Percentiles rank a stretch among this genome's conserved stretches.
Evolutionary conservation across 1,284 basidiomycete species (phyloP).

Genomic region (Ustilago shanxiensis): DNA sequence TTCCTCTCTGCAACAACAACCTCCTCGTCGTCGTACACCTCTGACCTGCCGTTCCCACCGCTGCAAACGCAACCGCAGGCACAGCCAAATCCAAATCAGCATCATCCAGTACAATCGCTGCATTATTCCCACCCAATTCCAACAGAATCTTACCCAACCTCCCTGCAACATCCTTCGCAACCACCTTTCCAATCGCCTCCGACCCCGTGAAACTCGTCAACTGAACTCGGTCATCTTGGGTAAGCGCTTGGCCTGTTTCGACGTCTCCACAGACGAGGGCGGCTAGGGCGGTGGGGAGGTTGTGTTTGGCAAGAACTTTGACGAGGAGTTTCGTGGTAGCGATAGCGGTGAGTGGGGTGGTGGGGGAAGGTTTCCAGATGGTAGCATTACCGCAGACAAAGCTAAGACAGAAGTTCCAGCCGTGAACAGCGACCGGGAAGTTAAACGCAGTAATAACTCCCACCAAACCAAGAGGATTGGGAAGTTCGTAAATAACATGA

Average conservation of each 20-base stretch:
- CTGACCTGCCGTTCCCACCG: conserved; percentile 93
- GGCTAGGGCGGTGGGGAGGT: conserved; percentile 84
- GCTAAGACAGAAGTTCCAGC: conserved; percentile 89
- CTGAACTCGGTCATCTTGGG: conserved; percentile 77
- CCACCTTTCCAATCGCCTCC: conserved; percentile 84
- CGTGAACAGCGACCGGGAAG: conserved; percentile 81
- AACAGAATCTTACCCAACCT: conserved; percentile 86
- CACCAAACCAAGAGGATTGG: conserved; percentile 92
- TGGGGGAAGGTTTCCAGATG: conserved; percentile 93
- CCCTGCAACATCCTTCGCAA: conserved; percentile 83
- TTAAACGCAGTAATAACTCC: conserved; percentile 91
- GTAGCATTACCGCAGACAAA: conserved; percentile 91
- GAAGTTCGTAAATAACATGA: conserved; percentile 72
- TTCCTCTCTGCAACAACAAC: conserved; percentile 84
- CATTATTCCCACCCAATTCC: conserved; percentile 96
- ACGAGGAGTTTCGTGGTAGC: conserved; percentile 88
- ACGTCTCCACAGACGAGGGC: conserved; percentile 85
- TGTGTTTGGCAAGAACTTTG: conserved; percentile 82
- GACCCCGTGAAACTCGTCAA: conserved; percentile 93
- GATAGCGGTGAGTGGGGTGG: conserved; percentile 84
- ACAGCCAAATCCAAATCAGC: conserved; percentile 90
- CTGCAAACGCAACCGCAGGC: conserved; percentile 90
- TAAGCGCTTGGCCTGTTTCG: conserved; percentile 82
- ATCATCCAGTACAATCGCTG: conserved; percentile 90
- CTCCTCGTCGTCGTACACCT: conserved; percentile 93